A percentile compares a stretch with the other conserved stretches of the same genome.
phyloP scores from a whole-genome alignment of 108 stramenopile species.

The Nitzschia palea region DNA sequence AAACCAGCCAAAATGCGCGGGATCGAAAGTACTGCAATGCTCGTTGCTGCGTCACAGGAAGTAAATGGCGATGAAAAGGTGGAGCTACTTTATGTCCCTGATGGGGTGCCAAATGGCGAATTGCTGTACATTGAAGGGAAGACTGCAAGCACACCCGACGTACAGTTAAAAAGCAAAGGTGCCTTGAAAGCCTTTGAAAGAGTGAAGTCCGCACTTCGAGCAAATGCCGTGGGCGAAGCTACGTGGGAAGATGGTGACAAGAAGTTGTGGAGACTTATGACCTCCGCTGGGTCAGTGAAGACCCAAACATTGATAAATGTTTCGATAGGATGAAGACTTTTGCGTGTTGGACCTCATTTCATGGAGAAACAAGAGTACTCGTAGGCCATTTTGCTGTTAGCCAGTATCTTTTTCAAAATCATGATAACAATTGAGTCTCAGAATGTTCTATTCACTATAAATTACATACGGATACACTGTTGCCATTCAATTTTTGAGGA shows the following conservation, averaged over 20 bases:
- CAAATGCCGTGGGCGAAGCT: slow-evolving; percentile 61
- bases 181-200: slow-evolving; percentile 84
- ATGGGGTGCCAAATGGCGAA: slow-evolving; percentile 75
- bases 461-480: no score
- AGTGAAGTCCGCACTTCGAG: slow-evolving; percentile 55
- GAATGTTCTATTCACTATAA: no score
- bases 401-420: no score
- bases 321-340: slow-evolving; percentile 47
- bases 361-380: no score
- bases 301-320: slow-evolving; percentile 49
- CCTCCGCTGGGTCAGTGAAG: slow-evolving; percentile 62
- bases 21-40: slow-evolving; percentile 84
- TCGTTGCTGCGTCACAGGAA: slow-evolving; percentile 73
- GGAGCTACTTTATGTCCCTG: slow-evolving; percentile 67
- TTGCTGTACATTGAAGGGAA: slow-evolving; percentile 72
- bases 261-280: slow-evolving; percentile 41
- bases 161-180: slow-evolving; percentile 86
- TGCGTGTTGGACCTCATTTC: no score
- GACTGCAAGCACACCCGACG: slow-evolving; percentile 66
- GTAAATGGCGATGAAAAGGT: slow-evolving; percentile 67
- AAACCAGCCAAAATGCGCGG: slow-evolving; percentile 89
- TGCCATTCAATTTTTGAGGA: no score
- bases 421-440: no score
- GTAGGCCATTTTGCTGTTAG: no score
- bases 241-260: slow-evolving; percentile 46